These are phyloP conservation scores for Pythium folliculosum DNA, from an alignment of 352 stramenopile genomes.

Conservation along the genomic window DNA sequence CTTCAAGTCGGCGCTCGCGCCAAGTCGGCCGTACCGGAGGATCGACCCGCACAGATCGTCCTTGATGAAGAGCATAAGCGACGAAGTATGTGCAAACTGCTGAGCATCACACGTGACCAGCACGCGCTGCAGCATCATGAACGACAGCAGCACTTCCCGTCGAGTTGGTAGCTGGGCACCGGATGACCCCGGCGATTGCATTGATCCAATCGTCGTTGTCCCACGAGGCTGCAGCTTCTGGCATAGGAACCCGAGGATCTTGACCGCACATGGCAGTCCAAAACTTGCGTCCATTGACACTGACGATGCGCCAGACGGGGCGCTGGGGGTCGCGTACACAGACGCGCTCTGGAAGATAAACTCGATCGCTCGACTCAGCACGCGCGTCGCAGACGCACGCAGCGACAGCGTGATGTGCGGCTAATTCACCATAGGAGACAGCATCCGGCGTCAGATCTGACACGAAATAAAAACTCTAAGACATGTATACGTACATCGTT, in stretches of 20 bases:
- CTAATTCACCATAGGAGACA: constrained; percentile 24
- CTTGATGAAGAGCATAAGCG: constrained; percentile 83
- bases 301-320: background rate
- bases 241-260: constrained; percentile 78
- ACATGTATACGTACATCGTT: constrained; percentile 45
- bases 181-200: background rate
- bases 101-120: constrained; percentile 57
- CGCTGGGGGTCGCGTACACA: constrained; percentile 44
- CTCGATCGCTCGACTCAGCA: constrained; percentile 60
- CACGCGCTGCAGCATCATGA: constrained; percentile 60
- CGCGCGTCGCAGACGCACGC: constrained; percentile 61
- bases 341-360: constrained; percentile 63
- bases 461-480: background rate
- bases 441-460: background rate
- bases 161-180: constrained; percentile 27
- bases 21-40: constrained; percentile 69
- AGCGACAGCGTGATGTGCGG: constrained; percentile 63
- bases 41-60: constrained; percentile 81
- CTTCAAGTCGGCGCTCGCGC: constrained; percentile 55
- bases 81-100: constrained; percentile 51
- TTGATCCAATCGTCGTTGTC: background rate
- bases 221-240: constrained; percentile 64
- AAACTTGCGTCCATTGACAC: constrained; percentile 39
- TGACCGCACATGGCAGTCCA: constrained; percentile 75
- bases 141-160: constrained; percentile 70